A percentile compares a stretch with the other conserved stretches of the same genome.
These are phyloP conservation scores for Fusarium goolgardi DNA, from an alignment of 2,329 filamentous ascomycete genomes.

Conservation along the genomic window DNA sequence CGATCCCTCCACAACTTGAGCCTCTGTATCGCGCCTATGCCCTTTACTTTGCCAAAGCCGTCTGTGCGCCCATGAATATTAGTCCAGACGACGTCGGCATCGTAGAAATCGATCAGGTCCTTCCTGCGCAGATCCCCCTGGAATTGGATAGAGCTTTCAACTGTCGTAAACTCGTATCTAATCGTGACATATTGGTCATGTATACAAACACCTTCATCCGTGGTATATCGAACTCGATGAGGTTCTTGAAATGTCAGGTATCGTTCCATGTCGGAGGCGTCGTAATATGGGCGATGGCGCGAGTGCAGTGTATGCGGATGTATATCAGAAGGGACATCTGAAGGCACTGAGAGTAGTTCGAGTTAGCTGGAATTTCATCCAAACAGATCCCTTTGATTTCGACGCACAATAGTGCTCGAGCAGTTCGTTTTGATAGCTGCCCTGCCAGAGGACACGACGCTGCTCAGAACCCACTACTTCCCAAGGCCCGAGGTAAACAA, in stretches of 20 bases:
- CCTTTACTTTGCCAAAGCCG: conserved; percentile 62
- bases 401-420: conserved; percentile 63
- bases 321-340: conserved; percentile 57
- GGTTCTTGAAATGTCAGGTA: conserved; percentile 61
- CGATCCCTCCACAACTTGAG: conserved; percentile 65
- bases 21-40: conserved; percentile 63
- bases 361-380: conserved; percentile 18
- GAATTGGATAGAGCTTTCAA: conserved; percentile 61
- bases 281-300: conserved; percentile 62
- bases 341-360: conserved; percentile 54
- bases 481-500: conserved; percentile 66
- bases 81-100: conserved; percentile 65
- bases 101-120: conserved; percentile 63
- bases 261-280: conserved; percentile 62
- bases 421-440: conserved; percentile 63
- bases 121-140: conserved; percentile 62
- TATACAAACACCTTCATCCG: conserved; percentile 58
- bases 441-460: conserved; percentile 64
- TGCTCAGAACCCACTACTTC: conserved; percentile 61
- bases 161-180: conserved; percentile 63
- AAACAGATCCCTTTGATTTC: neutral
- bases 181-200: conserved; percentile 62
- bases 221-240: conserved; percentile 62
- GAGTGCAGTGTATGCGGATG: conserved; percentile 63
- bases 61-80: conserved; percentile 62